Base-by-base conservation (phyloP, 2,329 filamentous ascomycete species). In the Sporothrix euskadiensis region DNA sequence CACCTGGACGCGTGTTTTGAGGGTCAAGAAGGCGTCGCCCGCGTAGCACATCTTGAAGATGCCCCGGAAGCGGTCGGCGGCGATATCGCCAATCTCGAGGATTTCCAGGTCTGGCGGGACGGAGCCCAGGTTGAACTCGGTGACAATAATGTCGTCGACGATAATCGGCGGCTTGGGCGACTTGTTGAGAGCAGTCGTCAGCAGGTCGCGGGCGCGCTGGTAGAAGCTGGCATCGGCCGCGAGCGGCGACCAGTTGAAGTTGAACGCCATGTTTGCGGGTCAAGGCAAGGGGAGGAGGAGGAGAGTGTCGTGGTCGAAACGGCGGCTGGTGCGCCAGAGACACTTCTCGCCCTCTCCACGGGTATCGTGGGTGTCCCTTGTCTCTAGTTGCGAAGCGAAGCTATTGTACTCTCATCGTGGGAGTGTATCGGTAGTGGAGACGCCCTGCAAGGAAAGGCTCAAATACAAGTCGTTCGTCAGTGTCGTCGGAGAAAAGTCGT, bases 231-330 rank as follows among this genome's bases (percentile, higher is more conserved):
- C 95, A 85, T 98, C 96, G 80, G 95, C 95, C 84, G 97, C 96
- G 77, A 99, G 88, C 81, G 96, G 96, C 88, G 94, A 97, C 96
- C 96, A 99, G 93, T 98, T 98, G 92, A 99, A 99, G 87, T 98
- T 98, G 92, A 99, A 99, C 78, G 96, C 96, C 96, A 99, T 99
- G 83, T 26, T n/a, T 71, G 47, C n/a, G 41, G 30, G 30, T 5
- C 35, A 35, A 35, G 57, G 71, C 19, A n/a, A 26, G 41, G 47
- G 39, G 26, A 44, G 26, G 71, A 59, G 47, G 32, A 57, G 35
- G 47, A 57, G 49, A 47, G 71, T 44, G 22, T 35, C 49, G 35
- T 65, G n/a, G 59, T 44, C 59, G 44, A 3, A 39, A n/a, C 30
- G 69, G 39, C 69, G 56, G 39, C 54, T 3, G 44, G 47, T 22